phyloP scores from a whole-genome alignment of 176 grass and related monocot species.

The Carex myosuroides region DNA sequence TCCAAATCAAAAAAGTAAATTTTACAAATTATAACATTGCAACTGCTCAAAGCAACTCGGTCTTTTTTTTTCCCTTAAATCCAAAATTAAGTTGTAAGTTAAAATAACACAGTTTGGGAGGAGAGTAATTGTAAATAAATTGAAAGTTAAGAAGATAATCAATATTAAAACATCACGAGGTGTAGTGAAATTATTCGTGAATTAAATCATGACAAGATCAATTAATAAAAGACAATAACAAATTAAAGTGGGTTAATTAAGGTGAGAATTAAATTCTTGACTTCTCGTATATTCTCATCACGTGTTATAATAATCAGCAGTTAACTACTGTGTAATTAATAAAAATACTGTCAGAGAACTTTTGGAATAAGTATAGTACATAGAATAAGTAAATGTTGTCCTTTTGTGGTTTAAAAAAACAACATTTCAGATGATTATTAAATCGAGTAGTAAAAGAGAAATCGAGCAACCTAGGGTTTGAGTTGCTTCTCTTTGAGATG shows the following conservation, averaged over 20 bases:
- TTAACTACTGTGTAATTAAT: neutral
- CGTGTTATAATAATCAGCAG: neutral
- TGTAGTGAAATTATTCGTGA: neutral
- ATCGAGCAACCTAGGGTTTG: neutral
- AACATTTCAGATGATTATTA: neutral
- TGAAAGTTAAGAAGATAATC: neutral
- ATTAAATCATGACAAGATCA: neutral
- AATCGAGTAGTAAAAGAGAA: neutral
- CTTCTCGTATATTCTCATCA: neutral
- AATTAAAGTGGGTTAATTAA: neutral
- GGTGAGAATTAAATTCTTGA: neutral
- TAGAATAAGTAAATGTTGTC: neutral
- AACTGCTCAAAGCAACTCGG: neutral
- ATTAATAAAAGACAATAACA: neutral
- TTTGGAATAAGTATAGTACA: neutral
- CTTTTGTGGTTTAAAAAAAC: neutral
- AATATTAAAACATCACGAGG: neutral
- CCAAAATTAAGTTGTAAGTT: neutral
- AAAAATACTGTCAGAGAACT: neutral
- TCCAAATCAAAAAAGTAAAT: neutral
- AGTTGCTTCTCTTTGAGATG: neutral
- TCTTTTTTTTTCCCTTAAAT: neutral
- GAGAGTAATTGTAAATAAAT: neutral
- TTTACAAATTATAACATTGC: neutral
- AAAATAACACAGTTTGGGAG: neutral